phyloP scores from a whole-genome alignment of 768 basidiomycete species.

The Gyrodon lividus region DNA sequence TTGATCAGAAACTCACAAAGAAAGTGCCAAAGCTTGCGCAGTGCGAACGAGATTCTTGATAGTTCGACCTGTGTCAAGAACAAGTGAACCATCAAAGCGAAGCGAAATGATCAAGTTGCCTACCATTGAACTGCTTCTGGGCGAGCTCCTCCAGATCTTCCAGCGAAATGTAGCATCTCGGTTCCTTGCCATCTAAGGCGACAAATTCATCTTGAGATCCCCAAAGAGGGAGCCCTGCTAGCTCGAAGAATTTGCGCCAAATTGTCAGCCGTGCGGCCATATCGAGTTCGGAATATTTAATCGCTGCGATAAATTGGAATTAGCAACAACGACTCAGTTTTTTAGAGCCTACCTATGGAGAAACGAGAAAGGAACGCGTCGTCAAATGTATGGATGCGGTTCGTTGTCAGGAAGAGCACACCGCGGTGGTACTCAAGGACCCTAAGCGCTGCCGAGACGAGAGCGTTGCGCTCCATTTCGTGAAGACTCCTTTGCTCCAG shows the following conservation, averaged over 20 bases:
- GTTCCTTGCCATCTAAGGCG: slow-evolving; percentile 2
- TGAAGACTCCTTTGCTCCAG: slow-evolving; percentile 60
- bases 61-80: slow-evolving; percentile 15
- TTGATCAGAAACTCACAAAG: slow-evolving; percentile 22
- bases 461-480: slow-evolving; percentile 59
- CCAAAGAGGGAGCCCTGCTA: slow-evolving; percentile 10
- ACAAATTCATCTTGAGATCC: slow-evolving; percentile 6
- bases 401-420: slow-evolving; percentile 57
- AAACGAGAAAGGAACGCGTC: slow-evolving; percentile 69
- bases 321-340: not conserved
- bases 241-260: slow-evolving; percentile 28
- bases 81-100: not conserved
- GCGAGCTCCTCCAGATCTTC: slow-evolving; percentile 24
- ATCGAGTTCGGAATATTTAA: slow-evolving; percentile 29
- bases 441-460: slow-evolving; percentile 70
- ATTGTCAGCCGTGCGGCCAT: slow-evolving; percentile 15
- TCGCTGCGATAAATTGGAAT: slow-evolving; percentile 6
- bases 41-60: slow-evolving; percentile 35
- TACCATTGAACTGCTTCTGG: slow-evolving; percentile 28
- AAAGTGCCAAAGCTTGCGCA: slow-evolving; percentile 28
- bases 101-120: not conserved
- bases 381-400: slow-evolving; percentile 59
- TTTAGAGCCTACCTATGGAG: slow-evolving; percentile 42
- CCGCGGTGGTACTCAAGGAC: slow-evolving; percentile 59
- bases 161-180: slow-evolving; percentile 2